Evolutionary conservation across 2,329 filamentous ascomycete genomes (phyloP), one percentile per base, ranked within the genome.

Genomic region (Nothomitra cinnamomea): DNA sequence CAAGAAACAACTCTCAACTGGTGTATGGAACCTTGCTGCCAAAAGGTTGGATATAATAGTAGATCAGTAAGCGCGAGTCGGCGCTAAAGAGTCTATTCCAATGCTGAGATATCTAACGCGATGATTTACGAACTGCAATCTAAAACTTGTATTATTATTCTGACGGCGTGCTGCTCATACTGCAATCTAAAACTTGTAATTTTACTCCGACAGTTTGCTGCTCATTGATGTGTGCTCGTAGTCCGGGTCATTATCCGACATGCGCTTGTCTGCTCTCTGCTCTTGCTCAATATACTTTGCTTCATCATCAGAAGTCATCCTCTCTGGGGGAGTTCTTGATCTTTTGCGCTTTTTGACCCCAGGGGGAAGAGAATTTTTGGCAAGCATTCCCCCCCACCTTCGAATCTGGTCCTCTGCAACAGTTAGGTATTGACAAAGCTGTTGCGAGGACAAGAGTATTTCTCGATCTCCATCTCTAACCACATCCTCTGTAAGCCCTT

Each of bases 291-390:
- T 40, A 41, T 59, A 60, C 42, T 41, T 55, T 43, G 53, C 61
- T 57, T 61, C 57, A 54, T 61, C 57, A 32, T 51, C 53, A 21
- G 57, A 51, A 51, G 40, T 47, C 21, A 61, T 57, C 50, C 59
- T 45, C 32, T 60, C 55, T 43, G 54, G 49, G 53, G 57, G 57
- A 53, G 57, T 58, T 55, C 57, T 52, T 17, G 54, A 57, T 40
- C 59, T 47, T 43, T 58, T 61, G 45, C 57, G 24, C 57, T 61
- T 61, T 51, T 57, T 59, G 22, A 60, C 35, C n/a, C 55, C 54
- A 50, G 52, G 52, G 38, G 38, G 38, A 41, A 41, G 38, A 41
- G 38, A 41, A 41, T 41, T 41, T 41, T 41, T 5, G 38, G 15
- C 38, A 41, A 41, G 17, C 38, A 13, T 41, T 41, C 38, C 38